Evolutionary conservation across 225 moss, liverwort and hornwort species (phyloP).

Genomic region (Marchantia polymorpha): DNA sequence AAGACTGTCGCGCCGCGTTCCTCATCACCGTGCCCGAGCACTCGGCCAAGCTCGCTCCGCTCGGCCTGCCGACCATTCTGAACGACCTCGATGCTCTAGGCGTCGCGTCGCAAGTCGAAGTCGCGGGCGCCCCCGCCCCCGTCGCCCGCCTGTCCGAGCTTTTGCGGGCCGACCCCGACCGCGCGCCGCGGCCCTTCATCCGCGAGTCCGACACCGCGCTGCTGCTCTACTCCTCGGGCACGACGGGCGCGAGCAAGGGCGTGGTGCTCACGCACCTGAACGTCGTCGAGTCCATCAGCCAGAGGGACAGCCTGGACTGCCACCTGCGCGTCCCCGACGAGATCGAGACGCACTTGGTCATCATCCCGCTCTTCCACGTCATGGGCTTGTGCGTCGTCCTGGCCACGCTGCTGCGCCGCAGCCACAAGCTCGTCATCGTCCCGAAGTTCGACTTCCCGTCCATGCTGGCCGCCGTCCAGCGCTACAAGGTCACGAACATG

Average conservation of each 20-base stretch:
- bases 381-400: conserved; percentile 48
- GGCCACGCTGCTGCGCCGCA: conserved; percentile 16
- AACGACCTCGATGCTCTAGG: conserved; percentile 41
- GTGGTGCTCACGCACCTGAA: conserved; percentile 68
- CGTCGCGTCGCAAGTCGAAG: too few relatives aligned
- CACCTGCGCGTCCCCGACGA: background rate
- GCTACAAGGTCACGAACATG: conserved; percentile 41
- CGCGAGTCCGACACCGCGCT: conserved; percentile 46
- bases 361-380: conserved; percentile 71
- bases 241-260: conserved; percentile 75
- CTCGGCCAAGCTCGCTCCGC: conserved; percentile 20
- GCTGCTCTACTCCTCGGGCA: conserved; percentile 77
- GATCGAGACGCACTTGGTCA: conserved; percentile 21
- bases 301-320: background rate
- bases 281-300: conserved; percentile 39
- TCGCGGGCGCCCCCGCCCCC: too few relatives aligned
- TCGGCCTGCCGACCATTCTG: conserved; percentile 50
- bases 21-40: conserved; percentile 50
- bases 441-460: conserved; percentile 54
- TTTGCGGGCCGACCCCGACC: conserved; percentile 34
- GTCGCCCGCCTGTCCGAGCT: conserved; percentile 47
- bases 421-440: conserved; percentile 47
- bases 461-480: conserved; percentile 52
- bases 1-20: conserved; percentile 34
- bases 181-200: conserved; percentile 38